Percentiles rank a stretch among this genome's conserved stretches.
These are phyloP conservation scores for Aureobasidium sp. DNA, from an alignment of 2,329 filamentous ascomycete species.

Conservation along the genomic window DNA sequence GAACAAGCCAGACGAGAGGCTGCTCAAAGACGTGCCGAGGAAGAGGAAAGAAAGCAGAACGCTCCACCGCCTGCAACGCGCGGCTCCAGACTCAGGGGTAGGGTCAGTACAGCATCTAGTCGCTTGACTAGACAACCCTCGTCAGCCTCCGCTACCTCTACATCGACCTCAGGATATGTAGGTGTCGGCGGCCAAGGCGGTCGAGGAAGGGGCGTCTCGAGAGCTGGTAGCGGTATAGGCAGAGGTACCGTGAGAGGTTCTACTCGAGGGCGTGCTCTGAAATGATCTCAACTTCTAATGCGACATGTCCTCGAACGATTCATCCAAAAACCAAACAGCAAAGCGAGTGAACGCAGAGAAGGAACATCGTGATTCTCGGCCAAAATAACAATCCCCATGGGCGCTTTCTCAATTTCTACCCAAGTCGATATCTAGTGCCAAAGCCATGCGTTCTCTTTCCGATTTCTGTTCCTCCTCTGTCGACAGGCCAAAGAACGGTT, in stretches of 20 bases:
- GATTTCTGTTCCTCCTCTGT: slow-evolving; percentile 13
- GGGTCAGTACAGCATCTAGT: slow-evolving; percentile 28
- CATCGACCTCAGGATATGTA: slow-evolving; percentile 27
- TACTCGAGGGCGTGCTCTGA: slow-evolving; percentile 23
- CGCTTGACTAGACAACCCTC: slow-evolving; percentile 22
- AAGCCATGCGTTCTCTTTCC: slow-evolving; percentile 24
- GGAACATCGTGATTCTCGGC: neutral
- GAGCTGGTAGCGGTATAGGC: slow-evolving; percentile 36
- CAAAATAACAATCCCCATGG: too few relatives aligned
- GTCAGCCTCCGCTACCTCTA: slow-evolving; percentile 13
- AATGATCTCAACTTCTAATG: neutral
- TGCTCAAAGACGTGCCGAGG: slow-evolving; percentile 45
- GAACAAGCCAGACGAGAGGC: slow-evolving; percentile 71
- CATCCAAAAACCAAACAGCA: neutral
- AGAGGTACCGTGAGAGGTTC: slow-evolving; percentile 28
- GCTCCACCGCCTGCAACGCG: slow-evolving; percentile 32
- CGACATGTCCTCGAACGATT: too few relatives aligned
- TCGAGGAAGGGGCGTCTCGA: slow-evolving; percentile 45
- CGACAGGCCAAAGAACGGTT: slow-evolving; percentile 53
- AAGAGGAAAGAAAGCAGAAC: slow-evolving; percentile 48
- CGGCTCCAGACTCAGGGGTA: slow-evolving; percentile 28
- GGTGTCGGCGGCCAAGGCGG: slow-evolving; percentile 38
- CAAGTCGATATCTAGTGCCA: slow-evolving; percentile 39
- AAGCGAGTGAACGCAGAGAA: neutral
- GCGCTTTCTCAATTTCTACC: slow-evolving; percentile 27